A percentile compares a stretch with the other conserved stretches of the same genome.
Evolutionary conservation across 73 alveolate genomes (phyloP).

Genomic region (Stentor coeruleus): DNA sequence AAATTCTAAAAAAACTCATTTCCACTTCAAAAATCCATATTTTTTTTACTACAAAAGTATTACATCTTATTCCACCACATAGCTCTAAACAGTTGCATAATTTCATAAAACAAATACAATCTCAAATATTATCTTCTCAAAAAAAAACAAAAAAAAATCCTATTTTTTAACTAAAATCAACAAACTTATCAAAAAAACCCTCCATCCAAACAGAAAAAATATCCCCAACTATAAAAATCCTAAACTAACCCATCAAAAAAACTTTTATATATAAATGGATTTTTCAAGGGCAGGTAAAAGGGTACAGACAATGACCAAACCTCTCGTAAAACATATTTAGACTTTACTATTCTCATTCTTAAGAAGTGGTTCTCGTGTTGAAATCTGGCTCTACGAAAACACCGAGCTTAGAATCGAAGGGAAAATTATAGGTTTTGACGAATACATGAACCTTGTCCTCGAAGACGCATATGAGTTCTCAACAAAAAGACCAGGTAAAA

Average conservation of each 20-base stretch:
- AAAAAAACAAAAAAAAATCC: neutral
- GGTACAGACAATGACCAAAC: slow-evolving; percentile 53
- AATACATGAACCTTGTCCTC: slow-evolving; percentile 69
- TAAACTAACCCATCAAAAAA: slow-evolving; percentile 30
- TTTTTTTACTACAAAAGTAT: no score
- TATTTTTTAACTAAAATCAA: no score
- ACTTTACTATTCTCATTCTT: slow-evolving; percentile 34
- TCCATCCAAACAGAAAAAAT: neutral
- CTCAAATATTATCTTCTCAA: neutral
- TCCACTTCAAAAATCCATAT: no score
- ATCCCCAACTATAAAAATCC: neutral
- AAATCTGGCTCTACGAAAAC: slow-evolving; percentile 72
- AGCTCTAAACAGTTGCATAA: neutral
- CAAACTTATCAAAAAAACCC: neutral
- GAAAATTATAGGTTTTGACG: slow-evolving; percentile 64
- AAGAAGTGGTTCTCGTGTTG: slow-evolving; percentile 54
- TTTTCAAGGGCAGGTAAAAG: slow-evolving; percentile 32
- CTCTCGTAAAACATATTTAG: slow-evolving; percentile 52
- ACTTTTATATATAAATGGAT: slow-evolving; percentile 22
- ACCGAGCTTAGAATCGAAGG: slow-evolving; percentile 69
- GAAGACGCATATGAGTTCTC: slow-evolving; percentile 69
- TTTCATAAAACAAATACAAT: no score
- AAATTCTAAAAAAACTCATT: no score
- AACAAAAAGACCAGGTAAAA: slow-evolving; percentile 53
- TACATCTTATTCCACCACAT: neutral